These are phyloP conservation scores for Rhynchospora tenuis DNA, from an alignment of 176 grass and related monocot genomes.

Conservation along the genomic window DNA sequence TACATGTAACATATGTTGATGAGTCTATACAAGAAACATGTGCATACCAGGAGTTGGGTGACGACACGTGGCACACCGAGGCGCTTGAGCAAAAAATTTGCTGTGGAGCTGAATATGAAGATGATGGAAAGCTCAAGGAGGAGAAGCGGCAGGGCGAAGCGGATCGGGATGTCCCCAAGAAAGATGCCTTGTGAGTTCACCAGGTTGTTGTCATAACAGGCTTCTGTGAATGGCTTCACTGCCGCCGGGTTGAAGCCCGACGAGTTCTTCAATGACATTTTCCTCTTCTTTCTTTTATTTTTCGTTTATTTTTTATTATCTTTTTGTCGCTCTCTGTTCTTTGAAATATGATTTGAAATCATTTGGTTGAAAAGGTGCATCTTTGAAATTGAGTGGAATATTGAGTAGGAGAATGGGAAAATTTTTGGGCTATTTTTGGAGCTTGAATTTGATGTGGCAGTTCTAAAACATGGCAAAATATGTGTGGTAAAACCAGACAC, in stretches of 20 bases:
- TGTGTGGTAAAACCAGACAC: not conserved
- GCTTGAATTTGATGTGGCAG: not conserved
- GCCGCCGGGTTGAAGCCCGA: constrained; percentile 2
- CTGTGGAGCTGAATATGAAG: constrained; percentile 37
- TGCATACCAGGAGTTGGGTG: constrained; percentile 47
- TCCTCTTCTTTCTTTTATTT: not conserved
- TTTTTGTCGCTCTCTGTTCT: not conserved
- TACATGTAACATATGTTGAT: no score
- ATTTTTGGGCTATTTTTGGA: constrained; percentile 1
- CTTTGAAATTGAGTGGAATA: not conserved
- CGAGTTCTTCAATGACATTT: constrained; percentile 5
- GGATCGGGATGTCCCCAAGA: constrained; percentile 52
- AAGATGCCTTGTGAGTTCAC: constrained; percentile 81
- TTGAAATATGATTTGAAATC: not conserved
- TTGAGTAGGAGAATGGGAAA: not conserved
- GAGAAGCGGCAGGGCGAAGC: constrained; percentile 52
- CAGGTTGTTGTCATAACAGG: constrained; percentile 70
- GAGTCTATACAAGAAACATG: not conserved
- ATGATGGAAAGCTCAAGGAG: constrained; percentile 62
- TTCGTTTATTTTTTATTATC: not conserved
- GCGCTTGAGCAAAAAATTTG: constrained; percentile 36
- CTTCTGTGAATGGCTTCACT: constrained; percentile 49
- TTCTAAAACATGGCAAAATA: not conserved
- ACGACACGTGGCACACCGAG: constrained; percentile 49
- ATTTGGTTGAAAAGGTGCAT: not conserved